Percentiles rank a stretch among this genome's conserved stretches.
phyloP scores from a whole-genome alignment of 2,329 filamentous ascomycete species.

The Decorospora gaudefroyi region DNA sequence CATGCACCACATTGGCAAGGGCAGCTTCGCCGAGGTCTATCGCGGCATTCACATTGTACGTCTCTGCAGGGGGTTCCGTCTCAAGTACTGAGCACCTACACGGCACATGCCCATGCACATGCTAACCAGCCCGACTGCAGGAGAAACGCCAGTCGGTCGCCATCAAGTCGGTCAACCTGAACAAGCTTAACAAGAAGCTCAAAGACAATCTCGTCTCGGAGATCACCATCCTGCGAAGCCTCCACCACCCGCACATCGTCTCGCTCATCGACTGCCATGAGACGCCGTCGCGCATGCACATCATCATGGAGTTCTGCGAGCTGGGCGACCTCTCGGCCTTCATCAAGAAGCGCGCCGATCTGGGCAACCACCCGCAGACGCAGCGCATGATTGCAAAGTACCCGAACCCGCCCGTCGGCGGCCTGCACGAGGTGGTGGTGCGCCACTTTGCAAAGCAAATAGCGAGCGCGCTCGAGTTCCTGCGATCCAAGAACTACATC shows the following conservation, averaged over 20 bases:
- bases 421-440: constrained; percentile 94
- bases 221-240: constrained; percentile 90
- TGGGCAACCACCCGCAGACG: constrained; percentile 78
- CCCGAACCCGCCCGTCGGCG: constrained; percentile 77
- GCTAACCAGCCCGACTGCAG: no score
- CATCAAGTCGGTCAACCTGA: constrained; percentile 93
- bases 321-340: constrained; percentile 92
- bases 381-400: constrained; percentile 93
- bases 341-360: constrained; percentile 88
- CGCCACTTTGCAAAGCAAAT: constrained; percentile 97
- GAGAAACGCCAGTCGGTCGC: constrained; percentile 81
- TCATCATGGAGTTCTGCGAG: constrained; percentile 98
- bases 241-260: constrained; percentile 96
- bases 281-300: constrained; percentile 83
- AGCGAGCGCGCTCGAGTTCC: constrained; percentile 85
- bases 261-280: constrained; percentile 94
- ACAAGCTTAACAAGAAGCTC: constrained; percentile 90
- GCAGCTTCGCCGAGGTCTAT: constrained; percentile 96
- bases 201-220: constrained; percentile 95
- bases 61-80: constrained; percentile 1
- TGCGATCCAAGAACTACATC: constrained; percentile 82
- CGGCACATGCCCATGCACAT: constrained; percentile 22
- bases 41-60: constrained; percentile 79
- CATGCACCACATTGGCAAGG: constrained; percentile 90
- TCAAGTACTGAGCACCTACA: not conserved